Base-by-base conservation (phyloP, 1,284 basidiomycete species). In the Ustilago nuda region DNA sequence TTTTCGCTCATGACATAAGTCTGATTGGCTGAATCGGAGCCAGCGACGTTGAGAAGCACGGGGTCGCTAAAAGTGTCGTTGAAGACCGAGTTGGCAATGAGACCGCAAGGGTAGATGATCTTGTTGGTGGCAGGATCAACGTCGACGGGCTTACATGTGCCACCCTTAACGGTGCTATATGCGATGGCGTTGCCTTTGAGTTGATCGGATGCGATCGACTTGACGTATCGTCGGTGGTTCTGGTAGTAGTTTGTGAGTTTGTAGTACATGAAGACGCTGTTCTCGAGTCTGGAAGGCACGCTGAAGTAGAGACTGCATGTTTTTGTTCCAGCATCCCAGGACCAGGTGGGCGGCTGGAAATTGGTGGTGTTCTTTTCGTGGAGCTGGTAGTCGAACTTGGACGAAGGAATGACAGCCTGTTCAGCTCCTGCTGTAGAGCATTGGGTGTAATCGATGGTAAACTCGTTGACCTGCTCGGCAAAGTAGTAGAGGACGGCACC, bases 61-160 rank as follows among this genome's bases (percentile, higher is more conserved):
- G 94, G 91, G 55, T 88, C 89, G 23, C 89, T 88, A 86, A 92
- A 93, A 2, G 95, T 94, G 85, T 98, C 95, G 84, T 99, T 99
- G 89, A 98, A 99, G 8, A 95, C 66, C n/a, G 94, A 96, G 87
- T 99, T 99, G 55, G 97, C 97, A 76, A 99, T 97, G 73, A 99
- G 88, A 39, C 97, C 97, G 81, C 97, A 99, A 0, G 97, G 97
- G 85, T 95, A 99, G 73, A 84, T 79, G 59, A 80, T 70, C 56
- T 78, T 78, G 64, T 65, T 62, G 17, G 73, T 66, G 11, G 35
- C 57, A 32, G 72, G 62, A 48, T 84, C 81, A 5, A 72, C 62
- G 2, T 89, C 93, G 50, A 98, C 88, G 1, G 97, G 97, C 86
- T 95, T 94, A 89, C 95, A 99, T 81, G 95, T 91, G 23, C 93